Evolutionary conservation across 768 basidiomycete genomes (phyloP).

Genomic region (Sporobolomyces pararoseus): DNA sequence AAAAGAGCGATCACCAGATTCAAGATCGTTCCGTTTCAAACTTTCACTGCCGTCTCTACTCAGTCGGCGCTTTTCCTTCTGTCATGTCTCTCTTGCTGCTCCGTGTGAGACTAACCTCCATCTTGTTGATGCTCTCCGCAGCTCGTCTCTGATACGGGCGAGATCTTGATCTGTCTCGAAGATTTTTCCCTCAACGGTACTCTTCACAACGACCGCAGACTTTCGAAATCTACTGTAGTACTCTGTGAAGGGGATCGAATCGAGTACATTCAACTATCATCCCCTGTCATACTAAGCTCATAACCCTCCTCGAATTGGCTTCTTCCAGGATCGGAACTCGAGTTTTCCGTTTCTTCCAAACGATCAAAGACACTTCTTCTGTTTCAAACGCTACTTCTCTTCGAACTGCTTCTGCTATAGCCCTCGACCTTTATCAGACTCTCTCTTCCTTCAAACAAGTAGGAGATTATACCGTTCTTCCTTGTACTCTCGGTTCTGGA

Average conservation of each 20-base stretch:
- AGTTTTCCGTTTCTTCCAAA: constrained; percentile 27
- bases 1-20: background rate
- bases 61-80: background rate
- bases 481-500: constrained; percentile 22
- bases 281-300: too few relatives aligned
- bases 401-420: background rate
- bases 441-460: background rate
- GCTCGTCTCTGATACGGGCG: constrained; percentile 26
- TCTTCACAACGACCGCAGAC: constrained; percentile 21
- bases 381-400: background rate
- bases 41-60: background rate
- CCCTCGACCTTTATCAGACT: background rate
- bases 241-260: constrained; percentile 27
- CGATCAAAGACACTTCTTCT: background rate
- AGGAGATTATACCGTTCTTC: constrained; percentile 21
- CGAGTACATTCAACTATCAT: too few relatives aligned
- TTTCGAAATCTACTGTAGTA: constrained; percentile 12
- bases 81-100: background rate
- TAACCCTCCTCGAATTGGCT: too few relatives aligned
- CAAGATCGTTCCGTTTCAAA: background rate
- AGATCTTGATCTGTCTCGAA: constrained; percentile 20
- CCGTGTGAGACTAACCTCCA: background rate
- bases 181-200: constrained; percentile 29
- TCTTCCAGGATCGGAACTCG: constrained; percentile 20
- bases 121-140: background rate